These are phyloP conservation scores for Diplodia scrobiculata DNA, from an alignment of 2,329 filamentous ascomycete species.

Conservation along the genomic window DNA sequence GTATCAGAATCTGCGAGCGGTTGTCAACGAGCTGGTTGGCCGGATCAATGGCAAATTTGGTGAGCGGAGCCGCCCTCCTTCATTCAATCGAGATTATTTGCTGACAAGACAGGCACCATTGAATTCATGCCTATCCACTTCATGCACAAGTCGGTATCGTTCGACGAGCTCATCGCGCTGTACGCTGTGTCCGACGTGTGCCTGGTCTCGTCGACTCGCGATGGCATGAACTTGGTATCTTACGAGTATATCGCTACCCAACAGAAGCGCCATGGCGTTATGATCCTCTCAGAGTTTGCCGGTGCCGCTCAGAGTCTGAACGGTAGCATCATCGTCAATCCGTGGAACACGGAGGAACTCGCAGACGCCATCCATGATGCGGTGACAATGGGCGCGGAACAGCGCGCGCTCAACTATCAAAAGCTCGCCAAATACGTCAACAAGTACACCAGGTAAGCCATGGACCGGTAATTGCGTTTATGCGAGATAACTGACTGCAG, in stretches of 20 bases:
- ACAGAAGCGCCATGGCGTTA: slow-evolving; percentile 82
- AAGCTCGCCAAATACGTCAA: slow-evolving; percentile 94
- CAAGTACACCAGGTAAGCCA: slow-evolving; percentile 79
- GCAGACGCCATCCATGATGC: slow-evolving; percentile 91
- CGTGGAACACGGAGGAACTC: slow-evolving; percentile 96
- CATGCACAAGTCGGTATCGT: slow-evolving; percentile 91
- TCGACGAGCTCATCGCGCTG: slow-evolving; percentile 90
- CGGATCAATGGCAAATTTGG: slow-evolving; percentile 95
- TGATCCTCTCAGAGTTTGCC: slow-evolving; percentile 96
- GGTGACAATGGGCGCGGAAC: slow-evolving; percentile 93
- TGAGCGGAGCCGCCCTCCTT: slow-evolving; percentile 39
- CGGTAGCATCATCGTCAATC: slow-evolving; percentile 91
- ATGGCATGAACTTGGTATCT: slow-evolving; percentile 98
- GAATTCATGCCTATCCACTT: slow-evolving; percentile 99
- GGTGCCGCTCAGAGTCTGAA: slow-evolving; percentile 94
- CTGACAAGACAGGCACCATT: slow-evolving; percentile 65
- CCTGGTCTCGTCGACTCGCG: slow-evolving; percentile 89
- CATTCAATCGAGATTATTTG: neutral
- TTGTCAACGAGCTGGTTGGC: slow-evolving; percentile 95
- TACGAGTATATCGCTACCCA: slow-evolving; percentile 98
- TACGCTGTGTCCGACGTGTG: slow-evolving; percentile 92
- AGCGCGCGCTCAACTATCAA: slow-evolving; percentile 81
- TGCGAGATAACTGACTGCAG: slow-evolving; percentile 33
- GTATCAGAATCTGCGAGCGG: slow-evolving; percentile 92
- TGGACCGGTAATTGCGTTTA: neutral